Percentiles rank a stretch among this genome's conserved stretches.
phyloP scores from a whole-genome alignment of 2,329 filamentous ascomycete genomes.

The Microsporum ferrugineum region DNA sequence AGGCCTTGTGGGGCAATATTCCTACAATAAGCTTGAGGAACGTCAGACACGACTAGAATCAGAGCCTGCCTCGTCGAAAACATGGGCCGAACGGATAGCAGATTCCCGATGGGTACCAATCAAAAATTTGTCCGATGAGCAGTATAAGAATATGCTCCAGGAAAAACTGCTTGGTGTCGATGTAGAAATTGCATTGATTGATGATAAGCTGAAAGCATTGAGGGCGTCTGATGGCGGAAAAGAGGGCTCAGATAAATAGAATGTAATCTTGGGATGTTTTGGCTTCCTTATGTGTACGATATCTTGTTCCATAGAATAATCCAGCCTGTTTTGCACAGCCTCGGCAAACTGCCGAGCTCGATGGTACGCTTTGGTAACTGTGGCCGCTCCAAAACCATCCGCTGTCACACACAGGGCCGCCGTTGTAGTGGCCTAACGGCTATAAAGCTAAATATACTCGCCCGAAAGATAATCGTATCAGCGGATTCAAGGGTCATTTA shows the following conservation, averaged over 20 bases:
- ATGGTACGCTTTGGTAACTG: background rate
- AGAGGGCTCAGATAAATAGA: background rate
- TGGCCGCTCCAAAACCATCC: too few species aligned
- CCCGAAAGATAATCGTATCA: background rate
- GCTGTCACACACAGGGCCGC: too few species aligned
- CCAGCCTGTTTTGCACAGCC: background rate
- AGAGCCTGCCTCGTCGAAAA: conserved; percentile 22
- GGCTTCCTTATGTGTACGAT: background rate
- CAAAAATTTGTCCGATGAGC: conserved; percentile 56
- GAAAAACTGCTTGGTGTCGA: conserved; percentile 62
- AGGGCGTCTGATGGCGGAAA: conserved; percentile 19
- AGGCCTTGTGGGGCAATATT: conserved; percentile 46
- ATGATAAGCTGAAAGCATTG: conserved; percentile 57
- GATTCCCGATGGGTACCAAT: conserved; percentile 62
- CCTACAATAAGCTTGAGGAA: conserved; percentile 43
- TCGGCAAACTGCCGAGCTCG: background rate
- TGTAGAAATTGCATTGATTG: conserved; percentile 64
- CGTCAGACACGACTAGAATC: conserved; percentile 31
- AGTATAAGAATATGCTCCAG: conserved; percentile 59
- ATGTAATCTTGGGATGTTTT: background rate
- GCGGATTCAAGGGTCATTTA: background rate
- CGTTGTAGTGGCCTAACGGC: background rate
- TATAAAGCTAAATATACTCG: background rate
- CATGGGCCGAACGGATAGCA: conserved; percentile 40
- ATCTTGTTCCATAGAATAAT: background rate